Conservation (phyloP, 148 eudicot genomes). For the Suaeda aralocaspica region DNA sequence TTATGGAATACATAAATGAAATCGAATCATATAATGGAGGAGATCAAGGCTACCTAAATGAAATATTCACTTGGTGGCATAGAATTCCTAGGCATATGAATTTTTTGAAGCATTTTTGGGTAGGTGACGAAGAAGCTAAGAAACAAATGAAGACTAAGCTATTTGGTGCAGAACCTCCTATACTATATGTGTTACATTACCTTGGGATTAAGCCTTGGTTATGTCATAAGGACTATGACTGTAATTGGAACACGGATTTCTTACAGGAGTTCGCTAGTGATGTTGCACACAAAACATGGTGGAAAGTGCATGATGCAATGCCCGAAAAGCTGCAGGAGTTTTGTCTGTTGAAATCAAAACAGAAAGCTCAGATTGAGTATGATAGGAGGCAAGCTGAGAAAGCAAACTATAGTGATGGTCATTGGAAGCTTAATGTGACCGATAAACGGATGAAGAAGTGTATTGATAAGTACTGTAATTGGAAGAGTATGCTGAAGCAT, state of each 20-base stretch:
- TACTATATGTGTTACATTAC: slow-evolving; percentile 74
- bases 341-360: slow-evolving; percentile 49
- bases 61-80: slow-evolving; percentile 94
- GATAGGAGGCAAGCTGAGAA: slow-evolving; percentile 69
- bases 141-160: slow-evolving; percentile 49
- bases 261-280: slow-evolving; percentile 81
- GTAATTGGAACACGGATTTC: slow-evolving; percentile 69
- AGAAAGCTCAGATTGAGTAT: slow-evolving; percentile 75
- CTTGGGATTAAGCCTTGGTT: slow-evolving; percentile 86
- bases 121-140: slow-evolving; percentile 62
- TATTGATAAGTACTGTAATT: slow-evolving; percentile 57
- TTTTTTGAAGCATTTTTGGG: slow-evolving; percentile 74
- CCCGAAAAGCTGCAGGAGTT: slow-evolving; percentile 56
- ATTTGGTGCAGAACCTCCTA: slow-evolving; percentile 74
- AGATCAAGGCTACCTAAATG: slow-evolving; percentile 88
- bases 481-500: slow-evolving; percentile 76
- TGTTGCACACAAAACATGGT: slow-evolving; percentile 72
- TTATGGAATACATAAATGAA: slow-evolving; percentile 70
- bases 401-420: slow-evolving; percentile 60
- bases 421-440: slow-evolving; percentile 53
- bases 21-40: slow-evolving; percentile 90
- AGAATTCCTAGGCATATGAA: slow-evolving; percentile 76
- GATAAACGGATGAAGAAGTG: slow-evolving; percentile 61
- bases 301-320: slow-evolving; percentile 83
- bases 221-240: slow-evolving; percentile 78